A percentile compares a stretch with the other conserved stretches of the same genome.
phyloP scores from a whole-genome alignment of 2,329 filamentous ascomycete genomes.

The Dothideomycetidae sp. region DNA sequence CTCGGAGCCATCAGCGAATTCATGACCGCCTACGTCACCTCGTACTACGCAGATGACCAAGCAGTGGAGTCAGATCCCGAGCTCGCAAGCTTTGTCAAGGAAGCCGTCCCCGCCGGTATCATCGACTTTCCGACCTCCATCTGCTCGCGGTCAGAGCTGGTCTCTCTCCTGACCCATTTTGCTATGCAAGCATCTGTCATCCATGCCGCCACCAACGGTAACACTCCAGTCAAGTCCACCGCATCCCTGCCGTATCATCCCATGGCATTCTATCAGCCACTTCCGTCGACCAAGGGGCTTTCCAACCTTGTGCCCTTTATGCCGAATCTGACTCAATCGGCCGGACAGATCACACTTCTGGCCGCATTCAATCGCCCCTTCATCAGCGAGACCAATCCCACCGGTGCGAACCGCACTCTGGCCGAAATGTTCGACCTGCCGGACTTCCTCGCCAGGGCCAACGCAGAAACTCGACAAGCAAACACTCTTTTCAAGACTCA shows the following conservation, averaged over 20 bases:
- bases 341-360: slow-evolving; percentile 20
- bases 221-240: slow-evolving; percentile 25
- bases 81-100: slow-evolving; percentile 31
- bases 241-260: slow-evolving; percentile 31
- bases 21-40: slow-evolving; percentile 29
- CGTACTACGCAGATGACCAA: slow-evolving; percentile 28
- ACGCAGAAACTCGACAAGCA: slow-evolving; percentile 21
- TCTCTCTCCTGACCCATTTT: slow-evolving; percentile 31
- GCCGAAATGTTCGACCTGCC: slow-evolving; percentile 30
- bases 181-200: slow-evolving; percentile 25
- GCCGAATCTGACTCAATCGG: slow-evolving; percentile 16
- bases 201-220: slow-evolving; percentile 33
- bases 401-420: slow-evolving; percentile 25
- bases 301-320: slow-evolving; percentile 16
- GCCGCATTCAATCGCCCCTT: slow-evolving; percentile 30
- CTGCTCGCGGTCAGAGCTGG: slow-evolving; percentile 19
- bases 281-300: slow-evolving; percentile 29
- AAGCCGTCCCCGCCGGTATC: slow-evolving; percentile 26
- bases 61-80: slow-evolving; percentile 27
- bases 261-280: slow-evolving; percentile 26
- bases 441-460: slow-evolving; percentile 23
- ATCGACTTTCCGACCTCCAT: slow-evolving; percentile 29
- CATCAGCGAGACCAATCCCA: no score
- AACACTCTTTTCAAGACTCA: slow-evolving; percentile 23
- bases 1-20: slow-evolving; percentile 26